Base-by-base conservation (phyloP, 129 eudicot species). In the Solidago caesia region DNA sequence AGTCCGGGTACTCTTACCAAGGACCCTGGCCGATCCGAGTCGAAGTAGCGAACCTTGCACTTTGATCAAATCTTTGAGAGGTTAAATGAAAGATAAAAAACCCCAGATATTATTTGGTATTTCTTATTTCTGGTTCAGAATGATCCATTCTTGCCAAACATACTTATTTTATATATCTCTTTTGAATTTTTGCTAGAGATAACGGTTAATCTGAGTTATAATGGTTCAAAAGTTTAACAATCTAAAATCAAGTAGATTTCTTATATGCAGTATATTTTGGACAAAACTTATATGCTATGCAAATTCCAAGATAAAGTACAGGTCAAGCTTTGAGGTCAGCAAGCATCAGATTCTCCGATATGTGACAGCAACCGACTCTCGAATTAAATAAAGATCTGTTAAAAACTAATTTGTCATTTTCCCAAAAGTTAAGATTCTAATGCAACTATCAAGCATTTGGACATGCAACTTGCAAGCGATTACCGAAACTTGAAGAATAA, bases 331-430 rank as follows among this genome's bases (percentile, higher is more conserved):
- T 51, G 9, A 43, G 12, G 12, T 33, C 21, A 33, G 5, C 47
- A 62, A 48, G 42, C 43, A 43, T 58, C 43, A 72, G 12, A 74
- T 53, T 47, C 59, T 60, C 78, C 71, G 42, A 74, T 73, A 14
- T 1, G 21, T 55, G 15, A 16, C 43, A 41, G 43, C 42, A 68
- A 42, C 44, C 47, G 49, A 63, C 14, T 39, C 45, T 14, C 15
- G 27, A 16, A 55, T 53, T 41, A 15, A 68, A 70, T 53, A 12
- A 53, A 33, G 39, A 33, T 33, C 39, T 33, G 39, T 3, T 33
- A 3, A 33, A 33, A 33, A 33, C 39, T 33, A 33, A 33, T 4
- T 4, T 53, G 59, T 71, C 15, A 52, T 33, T 33, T 33, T 33
- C 39, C 39, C 39, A 33, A 0, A 0, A 33, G 39, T 33, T 1